Evolutionary conservation across 805 yeast species (phyloP).

Genomic region (Yarrowia bubula): DNA sequence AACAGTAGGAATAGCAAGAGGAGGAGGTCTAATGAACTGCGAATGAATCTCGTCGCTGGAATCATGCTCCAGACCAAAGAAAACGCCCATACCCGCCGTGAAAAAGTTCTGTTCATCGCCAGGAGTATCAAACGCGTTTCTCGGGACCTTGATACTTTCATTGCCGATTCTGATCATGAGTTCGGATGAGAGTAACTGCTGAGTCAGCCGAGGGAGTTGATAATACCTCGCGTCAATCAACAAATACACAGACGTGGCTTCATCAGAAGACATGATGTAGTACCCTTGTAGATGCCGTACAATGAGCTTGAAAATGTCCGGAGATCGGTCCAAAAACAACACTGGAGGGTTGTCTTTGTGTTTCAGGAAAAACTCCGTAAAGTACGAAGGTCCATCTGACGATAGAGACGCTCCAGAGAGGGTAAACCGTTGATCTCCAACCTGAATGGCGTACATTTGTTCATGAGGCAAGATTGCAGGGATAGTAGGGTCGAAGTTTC

Average conservation of each 20-base stretch:
- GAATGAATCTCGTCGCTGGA: slow-evolving; percentile 37
- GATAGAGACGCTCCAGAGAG: slow-evolving; percentile 81
- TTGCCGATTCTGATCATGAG: slow-evolving; percentile 60
- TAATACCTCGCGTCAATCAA: slow-evolving; percentile 73
- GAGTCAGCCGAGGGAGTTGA: slow-evolving; percentile 56
- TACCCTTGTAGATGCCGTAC: slow-evolving; percentile 72
- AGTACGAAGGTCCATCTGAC: slow-evolving; percentile 85
- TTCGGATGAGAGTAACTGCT: slow-evolving; percentile 52
- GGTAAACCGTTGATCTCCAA: slow-evolving; percentile 62
- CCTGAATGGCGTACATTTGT: slow-evolving; percentile 64
- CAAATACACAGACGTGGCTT: slow-evolving; percentile 58
- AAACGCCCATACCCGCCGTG: slow-evolving; percentile 55
- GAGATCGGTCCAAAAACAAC: slow-evolving; percentile 71
- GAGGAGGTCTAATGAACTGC: slow-evolving; percentile 72
- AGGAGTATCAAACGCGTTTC: slow-evolving; percentile 49
- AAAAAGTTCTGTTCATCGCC: slow-evolving; percentile 83
- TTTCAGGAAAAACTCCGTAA: slow-evolving; percentile 62
- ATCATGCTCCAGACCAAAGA: slow-evolving; percentile 51
- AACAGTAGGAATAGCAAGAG: slow-evolving; percentile 57
- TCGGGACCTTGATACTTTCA: slow-evolving; percentile 56
- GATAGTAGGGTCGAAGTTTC: slow-evolving; percentile 33
- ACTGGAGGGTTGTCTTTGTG: slow-evolving; percentile 37
- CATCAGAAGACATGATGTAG: slow-evolving; percentile 51
- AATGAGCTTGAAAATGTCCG: slow-evolving; percentile 64
- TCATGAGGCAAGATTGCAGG: slow-evolving; percentile 60